Percentiles rank a stretch among this genome's conserved stretches.
Conservation (phyloP, 352 stramenopile genomes). For the Pythium pyrilobum region DNA sequence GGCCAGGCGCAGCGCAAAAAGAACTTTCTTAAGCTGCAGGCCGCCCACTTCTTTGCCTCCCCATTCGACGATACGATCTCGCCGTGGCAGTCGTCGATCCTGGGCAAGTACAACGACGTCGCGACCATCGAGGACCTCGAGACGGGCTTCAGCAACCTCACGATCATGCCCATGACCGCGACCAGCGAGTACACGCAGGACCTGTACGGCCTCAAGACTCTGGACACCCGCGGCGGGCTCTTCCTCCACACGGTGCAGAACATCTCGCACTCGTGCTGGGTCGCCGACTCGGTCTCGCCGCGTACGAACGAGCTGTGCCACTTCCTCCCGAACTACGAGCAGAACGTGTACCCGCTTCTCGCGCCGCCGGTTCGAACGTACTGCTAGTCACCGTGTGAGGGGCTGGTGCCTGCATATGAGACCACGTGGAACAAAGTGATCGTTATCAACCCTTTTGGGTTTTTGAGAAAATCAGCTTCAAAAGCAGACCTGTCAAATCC, state of each 20-base stretch:
- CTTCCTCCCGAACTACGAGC: constrained; percentile 32
- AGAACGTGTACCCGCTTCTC: constrained; percentile 25
- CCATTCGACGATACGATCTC: constrained; percentile 28
- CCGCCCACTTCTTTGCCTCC: constrained; percentile 34
- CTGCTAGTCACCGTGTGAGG: too few species aligned
- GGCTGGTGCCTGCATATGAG: too few species aligned
- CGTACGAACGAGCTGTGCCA: constrained; percentile 12
- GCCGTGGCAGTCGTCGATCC: constrained; percentile 31
- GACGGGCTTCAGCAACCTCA: constrained; percentile 23
- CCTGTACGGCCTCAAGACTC: constrained; percentile 29
- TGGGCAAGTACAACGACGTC: constrained; percentile 33
- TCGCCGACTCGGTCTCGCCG: constrained; percentile 8
- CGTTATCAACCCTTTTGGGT: too few species aligned
- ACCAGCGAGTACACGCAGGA: constrained; percentile 34
- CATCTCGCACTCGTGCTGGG: constrained; percentile 30
- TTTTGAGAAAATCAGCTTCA: too few species aligned
- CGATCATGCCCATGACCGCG: constrained; percentile 26
- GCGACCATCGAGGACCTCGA: constrained; percentile 20
- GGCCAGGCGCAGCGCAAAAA: constrained; percentile 21
- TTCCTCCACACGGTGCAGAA: constrained; percentile 16
- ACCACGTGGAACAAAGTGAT: too few species aligned
- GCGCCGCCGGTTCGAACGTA: too few species aligned
- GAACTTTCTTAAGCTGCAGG: constrained; percentile 23
- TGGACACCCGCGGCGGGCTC: constrained; percentile 22
- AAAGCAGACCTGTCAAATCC: too few species aligned